A percentile compares a stretch with the other conserved stretches of the same genome.
phyloP scores from a whole-genome alignment of 208 protist species.

The Acanthamoeba lenticulata region DNA sequence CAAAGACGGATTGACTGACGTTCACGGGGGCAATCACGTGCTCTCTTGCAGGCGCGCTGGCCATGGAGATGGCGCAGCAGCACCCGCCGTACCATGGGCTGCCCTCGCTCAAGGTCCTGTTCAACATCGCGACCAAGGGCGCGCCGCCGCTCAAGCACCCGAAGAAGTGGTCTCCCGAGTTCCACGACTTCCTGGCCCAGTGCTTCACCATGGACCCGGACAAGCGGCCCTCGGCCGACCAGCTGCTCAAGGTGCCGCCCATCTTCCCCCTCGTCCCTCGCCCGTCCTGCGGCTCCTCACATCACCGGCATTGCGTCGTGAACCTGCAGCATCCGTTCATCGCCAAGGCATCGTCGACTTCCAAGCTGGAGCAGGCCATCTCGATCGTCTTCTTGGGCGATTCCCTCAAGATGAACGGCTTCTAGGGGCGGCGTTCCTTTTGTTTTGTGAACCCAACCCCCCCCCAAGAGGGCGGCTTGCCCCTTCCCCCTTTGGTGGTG shows the following conservation, averaged over 20 bases:
- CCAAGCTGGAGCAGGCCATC: constrained; percentile 34
- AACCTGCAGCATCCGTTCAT: constrained; percentile 58
- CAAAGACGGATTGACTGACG: no score
- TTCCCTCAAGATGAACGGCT: constrained; percentile 49
- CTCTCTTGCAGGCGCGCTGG: neutral
- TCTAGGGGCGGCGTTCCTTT: no score
- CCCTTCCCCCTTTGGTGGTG: no score
- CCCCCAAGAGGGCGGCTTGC: no score
- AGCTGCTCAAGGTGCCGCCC: constrained; percentile 8
- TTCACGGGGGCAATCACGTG: no score
- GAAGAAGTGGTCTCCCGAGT: constrained; percentile 73
- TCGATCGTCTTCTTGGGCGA: constrained; percentile 46
- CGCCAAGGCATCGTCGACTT: neutral
- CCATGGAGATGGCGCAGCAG: constrained; percentile 43
- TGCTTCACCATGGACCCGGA: constrained; percentile 48
- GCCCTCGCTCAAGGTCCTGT: constrained; percentile 55
- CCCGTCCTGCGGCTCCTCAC: no score
- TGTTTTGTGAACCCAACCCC: no score
- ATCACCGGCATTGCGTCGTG: no score
- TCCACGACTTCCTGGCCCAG: constrained; percentile 72
- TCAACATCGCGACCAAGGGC: constrained; percentile 79
- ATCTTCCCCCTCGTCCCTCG: no score
- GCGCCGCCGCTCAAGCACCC: constrained; percentile 78
- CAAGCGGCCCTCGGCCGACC: neutral
- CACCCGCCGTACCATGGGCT: neutral